Evolutionary conservation across 139 green algal genomes (phyloP), one percentile per base, ranked within the genome.

Genomic region (Auxenochlorella pyrenoidosa): DNA sequence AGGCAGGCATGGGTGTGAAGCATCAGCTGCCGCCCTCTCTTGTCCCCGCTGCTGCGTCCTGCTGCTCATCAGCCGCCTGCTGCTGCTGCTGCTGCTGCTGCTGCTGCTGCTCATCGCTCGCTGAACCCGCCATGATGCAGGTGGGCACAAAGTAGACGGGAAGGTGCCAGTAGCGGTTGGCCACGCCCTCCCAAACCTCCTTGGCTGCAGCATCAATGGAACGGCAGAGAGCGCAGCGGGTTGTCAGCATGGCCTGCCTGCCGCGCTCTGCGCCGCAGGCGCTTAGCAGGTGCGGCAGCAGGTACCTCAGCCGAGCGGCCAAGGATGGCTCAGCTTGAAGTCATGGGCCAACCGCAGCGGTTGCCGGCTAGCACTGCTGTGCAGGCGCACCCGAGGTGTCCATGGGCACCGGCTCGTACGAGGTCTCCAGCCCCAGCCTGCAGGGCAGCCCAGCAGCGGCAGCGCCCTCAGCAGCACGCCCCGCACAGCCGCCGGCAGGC

Each of bases 161-260:
- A 18, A 94, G 91, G 75, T 92, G 87, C 94, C 94, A 98, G 90
- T 98, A 98, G 75, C 95, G 92, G 84, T 93, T 93, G 51, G 87
- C 90, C 1, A 98, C 94, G 21, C 94, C 94, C 80, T 96, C 90
- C 97, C 96, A 98, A 71, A 95, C 93, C 10, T 92, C 85, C 22
- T 91, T 87, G 0, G 93, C 91, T 85, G 80, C 80, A 72, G 34
- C 70, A 30, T 15, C 24, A 41, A 34, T 36, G 51, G 44, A 18
- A 28, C 12, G n/a, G n/a, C 30, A 40, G 41, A 34, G 70, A 76
- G 34, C 30, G 70, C 63, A 71, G 63, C 12, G 63, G 5, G 63
- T 13, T 24, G 18, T 63, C 12, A 63, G 54, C 54, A 13, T 24
- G 54, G 54, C 54, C 47, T 54, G 47, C 47, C 47, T 54, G 47